Evolutionary conservation across 2,329 filamentous ascomycete species (phyloP).

Genomic region (Penicillium sp.): DNA sequence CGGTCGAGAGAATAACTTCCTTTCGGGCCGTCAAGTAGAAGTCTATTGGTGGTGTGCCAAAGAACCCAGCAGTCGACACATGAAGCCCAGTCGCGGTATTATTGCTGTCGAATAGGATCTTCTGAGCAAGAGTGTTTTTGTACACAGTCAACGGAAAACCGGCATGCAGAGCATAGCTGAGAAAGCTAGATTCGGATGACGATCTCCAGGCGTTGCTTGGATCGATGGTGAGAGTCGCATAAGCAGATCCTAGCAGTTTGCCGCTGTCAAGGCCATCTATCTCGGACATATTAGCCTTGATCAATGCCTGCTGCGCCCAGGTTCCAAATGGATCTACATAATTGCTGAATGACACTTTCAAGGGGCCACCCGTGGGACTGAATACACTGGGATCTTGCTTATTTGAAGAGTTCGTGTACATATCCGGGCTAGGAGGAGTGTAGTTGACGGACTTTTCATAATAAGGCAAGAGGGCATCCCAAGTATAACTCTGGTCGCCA

Average conservation of each 20-base stretch:
- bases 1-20: slow-evolving; percentile 44
- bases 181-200: slow-evolving; percentile 24
- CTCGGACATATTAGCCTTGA: slow-evolving; percentile 24
- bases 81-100: slow-evolving; percentile 23
- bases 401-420: slow-evolving; percentile 21
- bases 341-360: slow-evolving; percentile 31
- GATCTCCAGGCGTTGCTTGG: slow-evolving; percentile 19
- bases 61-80: slow-evolving; percentile 14
- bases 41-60: slow-evolving; percentile 17
- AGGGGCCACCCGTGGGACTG: slow-evolving; percentile 21
- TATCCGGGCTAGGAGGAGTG: slow-evolving; percentile 20
- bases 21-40: slow-evolving; percentile 28
- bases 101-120: slow-evolving; percentile 33
- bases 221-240: slow-evolving; percentile 29
- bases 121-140: slow-evolving; percentile 29
- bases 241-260: slow-evolving; percentile 21
- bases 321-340: slow-evolving; percentile 24
- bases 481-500: slow-evolving; percentile 31
- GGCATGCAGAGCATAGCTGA: slow-evolving; percentile 21
- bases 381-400: slow-evolving; percentile 21
- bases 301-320: slow-evolving; percentile 24
- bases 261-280: slow-evolving; percentile 27
- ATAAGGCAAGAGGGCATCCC: slow-evolving; percentile 27
- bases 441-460: slow-evolving; percentile 27
- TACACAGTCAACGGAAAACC: slow-evolving; percentile 29